These are phyloP conservation scores for Pyricularia sp. DNA, from an alignment of 2,329 filamentous ascomycete genomes.

Conservation along the genomic window DNA sequence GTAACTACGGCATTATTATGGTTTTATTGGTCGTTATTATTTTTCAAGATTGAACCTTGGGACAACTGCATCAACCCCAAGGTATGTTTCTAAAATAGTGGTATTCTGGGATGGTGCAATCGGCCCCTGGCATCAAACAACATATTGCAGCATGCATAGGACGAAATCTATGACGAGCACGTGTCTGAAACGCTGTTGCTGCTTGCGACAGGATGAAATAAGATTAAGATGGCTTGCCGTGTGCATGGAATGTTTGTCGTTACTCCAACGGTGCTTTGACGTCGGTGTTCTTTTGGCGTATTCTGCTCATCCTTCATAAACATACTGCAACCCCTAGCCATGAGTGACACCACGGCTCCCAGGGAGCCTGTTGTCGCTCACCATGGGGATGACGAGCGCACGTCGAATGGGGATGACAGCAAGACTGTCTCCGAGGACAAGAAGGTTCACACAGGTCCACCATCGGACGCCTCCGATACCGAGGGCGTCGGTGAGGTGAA, in stretches of 20 bases:
- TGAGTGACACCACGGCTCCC: neutral
- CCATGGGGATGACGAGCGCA: neutral
- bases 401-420: neutral
- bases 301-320: neutral
- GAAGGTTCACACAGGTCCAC: neutral
- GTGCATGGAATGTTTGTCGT: neutral
- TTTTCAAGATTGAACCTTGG: neutral
- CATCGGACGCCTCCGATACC: neutral
- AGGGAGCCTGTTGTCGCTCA: neutral
- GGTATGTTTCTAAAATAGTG: neutral
- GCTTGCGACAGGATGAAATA: neutral
- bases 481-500: conserved; percentile 24
- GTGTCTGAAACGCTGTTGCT: neutral
- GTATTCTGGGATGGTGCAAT: neutral
- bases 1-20: neutral
- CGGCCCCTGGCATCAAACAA: neutral
- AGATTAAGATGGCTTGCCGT: neutral
- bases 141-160: neutral
- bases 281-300: neutral
- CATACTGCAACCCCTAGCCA: neutral
- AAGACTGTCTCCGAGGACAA: neutral
- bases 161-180: neutral
- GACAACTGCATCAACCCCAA: neutral
- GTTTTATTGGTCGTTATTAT: neutral
- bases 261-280: neutral